Base-by-base conservation (phyloP, 306 rosid species). In the Arachis hypogaea region DNA sequence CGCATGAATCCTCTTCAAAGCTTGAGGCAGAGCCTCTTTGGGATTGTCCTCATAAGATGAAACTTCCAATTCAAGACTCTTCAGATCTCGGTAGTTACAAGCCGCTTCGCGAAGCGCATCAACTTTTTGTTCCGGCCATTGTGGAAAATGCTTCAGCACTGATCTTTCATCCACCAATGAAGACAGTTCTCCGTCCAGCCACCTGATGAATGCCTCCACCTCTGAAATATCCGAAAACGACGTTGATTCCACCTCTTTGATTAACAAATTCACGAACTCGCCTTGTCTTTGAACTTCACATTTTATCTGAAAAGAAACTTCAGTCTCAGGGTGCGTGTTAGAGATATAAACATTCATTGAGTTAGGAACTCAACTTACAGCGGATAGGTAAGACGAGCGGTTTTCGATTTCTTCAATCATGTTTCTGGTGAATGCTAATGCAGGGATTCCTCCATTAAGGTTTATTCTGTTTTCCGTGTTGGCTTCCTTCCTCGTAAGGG, bases 381-480 rank as follows among this genome's bases (percentile, higher is more conserved):
- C 94, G 47, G 90, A 87, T 55, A 89, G 85, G 76, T 73, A 87
- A 3, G 85, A 73, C 1, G 96, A 94, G 49, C 93, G 95, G 28
- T 94, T 92, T 76, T 94, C 99, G 5, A 92, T 94, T 86, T 94
- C 97, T 68, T 96, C 96, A 51, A 94, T 94, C 99, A 94, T 94
- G 79, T 90, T 94, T 86, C 84, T 88, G 22, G 95, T 84, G 65
- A 92, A 90, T 38, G 96, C 96, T 57, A 85, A 60, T 33, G 77
- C 82, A 3, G 89, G 92, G 77, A 56, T 66, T 49, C 90, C 69
- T 49, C 90, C 93, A 10, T 85, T 85, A 2, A 79, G 72, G n/a
- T 79, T 69, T 60, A 62, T 72, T 77, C 63, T 90, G 70, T 68
- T 86, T 66, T 87, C 99, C 77, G 63, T 78, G 69, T 75, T 81